These are phyloP conservation scores for Achlya hypogyna DNA, from an alignment of 352 stramenopile species.

Conservation along the genomic window DNA sequence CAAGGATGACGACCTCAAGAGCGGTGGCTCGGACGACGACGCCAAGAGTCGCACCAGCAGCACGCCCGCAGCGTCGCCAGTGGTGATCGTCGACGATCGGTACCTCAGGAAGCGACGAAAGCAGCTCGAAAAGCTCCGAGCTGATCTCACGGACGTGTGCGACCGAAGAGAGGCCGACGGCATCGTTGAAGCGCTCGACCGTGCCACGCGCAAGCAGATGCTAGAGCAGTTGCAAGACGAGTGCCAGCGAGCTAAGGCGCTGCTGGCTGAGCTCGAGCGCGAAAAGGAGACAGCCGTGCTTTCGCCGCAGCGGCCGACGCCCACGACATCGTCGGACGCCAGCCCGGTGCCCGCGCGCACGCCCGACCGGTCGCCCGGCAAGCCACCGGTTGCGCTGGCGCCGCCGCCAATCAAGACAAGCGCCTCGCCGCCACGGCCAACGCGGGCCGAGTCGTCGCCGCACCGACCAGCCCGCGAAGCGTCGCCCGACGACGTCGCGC, in stretches of 20 bases:
- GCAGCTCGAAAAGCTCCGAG: conserved; percentile 59
- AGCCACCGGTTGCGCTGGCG: neutral
- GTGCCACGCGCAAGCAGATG: conserved; percentile 71
- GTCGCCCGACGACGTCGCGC: neutral
- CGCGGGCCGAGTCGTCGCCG: neutral
- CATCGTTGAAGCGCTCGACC: conserved; percentile 54
- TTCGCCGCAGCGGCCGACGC: neutral
- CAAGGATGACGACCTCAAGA: conserved; percentile 23
- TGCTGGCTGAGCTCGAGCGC: conserved; percentile 33
- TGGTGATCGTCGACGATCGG: conserved; percentile 57
- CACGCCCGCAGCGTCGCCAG: neutral
- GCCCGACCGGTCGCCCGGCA: neutral
- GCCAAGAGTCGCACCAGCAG: conserved; percentile 1
- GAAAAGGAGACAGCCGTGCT: conserved; percentile 4
- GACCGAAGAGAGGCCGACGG: conserved; percentile 30
- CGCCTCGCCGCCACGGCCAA: neutral
- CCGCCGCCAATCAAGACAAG: neutral
- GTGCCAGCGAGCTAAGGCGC: conserved; percentile 31
- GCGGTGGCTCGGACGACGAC: conserved; percentile 25
- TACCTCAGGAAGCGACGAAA: conserved; percentile 70
- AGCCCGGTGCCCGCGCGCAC: neutral
- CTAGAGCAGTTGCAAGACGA: conserved; percentile 48
- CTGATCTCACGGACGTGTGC: conserved; percentile 34
- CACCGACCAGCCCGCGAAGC: neutral
- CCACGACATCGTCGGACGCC: neutral